Percentiles rank a stretch among this genome's conserved stretches.
Conservation (phyloP, 179 eudicot species). For the Actinidia chinensis region DNA sequence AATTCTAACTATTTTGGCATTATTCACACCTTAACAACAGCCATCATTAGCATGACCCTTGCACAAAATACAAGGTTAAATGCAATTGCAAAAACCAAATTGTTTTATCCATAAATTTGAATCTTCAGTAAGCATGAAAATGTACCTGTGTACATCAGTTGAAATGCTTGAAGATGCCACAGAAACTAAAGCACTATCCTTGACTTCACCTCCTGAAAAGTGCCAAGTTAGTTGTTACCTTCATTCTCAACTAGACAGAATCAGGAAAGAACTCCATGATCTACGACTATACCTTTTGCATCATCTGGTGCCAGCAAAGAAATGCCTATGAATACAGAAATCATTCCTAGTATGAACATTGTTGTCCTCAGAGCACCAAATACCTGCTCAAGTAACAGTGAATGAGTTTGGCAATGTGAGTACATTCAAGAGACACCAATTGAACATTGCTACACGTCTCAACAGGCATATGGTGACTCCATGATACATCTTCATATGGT, state of each 20-base stretch:
- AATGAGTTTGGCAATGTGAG: constrained; percentile 2
- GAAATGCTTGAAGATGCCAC: constrained; percentile 47
- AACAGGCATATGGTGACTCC: background rate
- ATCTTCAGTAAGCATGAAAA: constrained; percentile 1
- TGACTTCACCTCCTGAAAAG: constrained; percentile 66
- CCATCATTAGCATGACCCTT: too few species aligned
- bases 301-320: constrained; percentile 94
- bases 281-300: constrained; percentile 54
- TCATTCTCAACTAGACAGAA: background rate
- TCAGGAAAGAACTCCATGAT: background rate
- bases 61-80: too few species aligned
- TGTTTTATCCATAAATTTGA: background rate
- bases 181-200: constrained; percentile 61
- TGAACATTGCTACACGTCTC: background rate
- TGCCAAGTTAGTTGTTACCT: constrained; percentile 16
- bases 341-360: constrained; percentile 91
- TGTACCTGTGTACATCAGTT: constrained; percentile 66
- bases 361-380: constrained; percentile 77
- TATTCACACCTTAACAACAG: too few species aligned
- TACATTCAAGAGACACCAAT: background rate
- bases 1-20: too few species aligned
- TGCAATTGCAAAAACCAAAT: background rate
- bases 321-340: constrained; percentile 89
- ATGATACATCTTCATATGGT: background rate
- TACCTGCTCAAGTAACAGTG: constrained; percentile 48